phyloP scores from a whole-genome alignment of 768 basidiomycete species.

The Tylopilus plumbeoviolaceoides region DNA sequence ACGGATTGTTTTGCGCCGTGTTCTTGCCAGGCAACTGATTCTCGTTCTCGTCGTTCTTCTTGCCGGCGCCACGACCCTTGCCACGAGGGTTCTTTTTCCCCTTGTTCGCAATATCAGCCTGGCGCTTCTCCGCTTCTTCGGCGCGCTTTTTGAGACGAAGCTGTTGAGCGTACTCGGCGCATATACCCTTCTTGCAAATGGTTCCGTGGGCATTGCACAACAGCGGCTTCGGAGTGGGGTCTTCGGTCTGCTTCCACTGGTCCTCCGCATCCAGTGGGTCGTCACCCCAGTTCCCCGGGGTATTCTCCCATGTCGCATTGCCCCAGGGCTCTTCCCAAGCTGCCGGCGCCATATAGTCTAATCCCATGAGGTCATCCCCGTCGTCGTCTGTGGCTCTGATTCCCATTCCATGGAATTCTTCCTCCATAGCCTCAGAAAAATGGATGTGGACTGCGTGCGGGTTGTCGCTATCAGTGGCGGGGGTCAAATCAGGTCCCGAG shows the following conservation, averaged over 20 bases:
- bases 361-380: constrained; percentile 10
- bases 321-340: constrained; percentile 11
- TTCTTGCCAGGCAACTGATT: not conserved
- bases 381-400: constrained; percentile 15
- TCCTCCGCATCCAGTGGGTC: constrained; percentile 20
- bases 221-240: constrained; percentile 2
- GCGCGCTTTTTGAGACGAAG: constrained; percentile 16
- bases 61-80: constrained; percentile 10
- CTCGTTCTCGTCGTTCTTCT: constrained; percentile 7
- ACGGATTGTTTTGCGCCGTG: constrained; percentile 12
- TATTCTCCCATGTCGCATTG: constrained; percentile 1
- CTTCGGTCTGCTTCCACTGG: constrained; percentile 16
- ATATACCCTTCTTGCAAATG: constrained; percentile 37
- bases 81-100: constrained; percentile 19
- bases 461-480: constrained; percentile 23
- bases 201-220: constrained; percentile 32
- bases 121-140: constrained; percentile 18
- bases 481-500: constrained; percentile 21
- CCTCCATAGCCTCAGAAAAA: constrained; percentile 27
- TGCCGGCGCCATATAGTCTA: constrained; percentile 25
- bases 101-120: constrained; percentile 10
- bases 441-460: constrained; percentile 18
- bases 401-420: constrained; percentile 26
- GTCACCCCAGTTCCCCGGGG: constrained; percentile 11
- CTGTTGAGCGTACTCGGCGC: constrained; percentile 30